Base-by-base conservation (phyloP, 371 early-diverging fungal genomes). In the Lichtheimia corymbifera region DNA sequence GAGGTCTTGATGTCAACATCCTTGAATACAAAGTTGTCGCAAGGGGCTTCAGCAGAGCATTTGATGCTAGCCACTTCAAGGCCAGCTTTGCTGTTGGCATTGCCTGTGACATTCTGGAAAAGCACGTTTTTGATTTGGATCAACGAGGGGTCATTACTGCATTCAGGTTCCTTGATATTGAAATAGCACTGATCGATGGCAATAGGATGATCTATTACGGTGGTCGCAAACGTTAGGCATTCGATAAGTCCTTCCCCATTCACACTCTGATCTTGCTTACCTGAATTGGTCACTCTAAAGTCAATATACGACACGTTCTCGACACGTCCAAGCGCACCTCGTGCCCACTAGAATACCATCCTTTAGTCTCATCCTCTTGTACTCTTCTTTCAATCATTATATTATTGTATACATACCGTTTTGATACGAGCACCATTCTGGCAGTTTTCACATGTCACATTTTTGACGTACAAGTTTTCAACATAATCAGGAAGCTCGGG, bases 401-500 rank as follows among this genome's bases (percentile, higher is more conserved):
- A 9, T 20, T 50, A 44, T 22, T 22, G 22, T 42, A 54, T 44
- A 61, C 49, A 54, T 44, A 61, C 66, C 27, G 61, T 57, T 41
- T 68, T 68, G 58, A 68, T 61, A 53, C 68, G 60, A 30, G 68
- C 65, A 14, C 65, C 65, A 35, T 62, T 62, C 24, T 62, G 58
- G 35, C 58, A 61, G 40, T 66, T 62, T 18, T 59, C 58, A 30
- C 61, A 62, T 0, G 59, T 62, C 25, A 69, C 61, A 27, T 62
- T 62, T 43, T 65, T 47, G 15, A 66, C 61, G 18, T 60, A 58
- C 15, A 68, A 50, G 35, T 65, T 68, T 12, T 43, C 51, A 11
- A 64, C 61, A 18, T 57, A 59, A 44, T 68, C 68, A 14, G 56
- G 51, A 9, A 65, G 41, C 1, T 24, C 50, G 5, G 63, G 63